A percentile compares a stretch with the other conserved stretches of the same genome.
Evolutionary conservation across 2,329 filamentous ascomycete species (phyloP).

Genomic region (Hymenoscyphus repandus): DNA sequence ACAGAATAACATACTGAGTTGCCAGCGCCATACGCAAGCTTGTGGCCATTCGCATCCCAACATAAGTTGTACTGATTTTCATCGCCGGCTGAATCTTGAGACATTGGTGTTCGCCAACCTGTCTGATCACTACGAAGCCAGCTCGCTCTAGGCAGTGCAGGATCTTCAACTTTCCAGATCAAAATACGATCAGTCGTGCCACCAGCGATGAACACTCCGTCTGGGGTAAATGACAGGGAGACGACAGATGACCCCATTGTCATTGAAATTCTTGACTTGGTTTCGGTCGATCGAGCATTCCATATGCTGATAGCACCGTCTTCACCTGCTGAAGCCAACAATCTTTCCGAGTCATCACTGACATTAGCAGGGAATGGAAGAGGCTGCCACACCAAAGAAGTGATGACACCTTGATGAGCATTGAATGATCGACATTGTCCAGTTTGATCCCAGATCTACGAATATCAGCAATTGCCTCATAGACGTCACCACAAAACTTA

Average conservation of each 20-base stretch:
- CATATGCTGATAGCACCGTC: slow-evolving; percentile 59
- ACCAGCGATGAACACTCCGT: slow-evolving; percentile 58
- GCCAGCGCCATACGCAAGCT: slow-evolving; percentile 58
- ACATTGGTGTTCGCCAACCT: slow-evolving; percentile 54
- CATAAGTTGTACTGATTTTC: slow-evolving; percentile 58
- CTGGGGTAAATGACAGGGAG: slow-evolving; percentile 56
- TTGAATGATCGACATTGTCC: slow-evolving; percentile 51
- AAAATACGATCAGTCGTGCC: slow-evolving; percentile 54
- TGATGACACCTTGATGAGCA: slow-evolving; percentile 54
- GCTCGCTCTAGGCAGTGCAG: slow-evolving; percentile 51
- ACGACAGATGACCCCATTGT: slow-evolving; percentile 55
- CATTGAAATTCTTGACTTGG: slow-evolving; percentile 53
- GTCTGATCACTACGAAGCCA: slow-evolving; percentile 52
- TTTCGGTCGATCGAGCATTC: slow-evolving; percentile 51
- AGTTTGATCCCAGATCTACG: slow-evolving; percentile 35
- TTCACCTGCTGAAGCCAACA: slow-evolving; percentile 57
- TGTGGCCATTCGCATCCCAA: slow-evolving; percentile 58
- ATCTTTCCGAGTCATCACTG: slow-evolving; percentile 38
- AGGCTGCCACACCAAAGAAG: slow-evolving; percentile 57
- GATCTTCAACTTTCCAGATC: slow-evolving; percentile 61
- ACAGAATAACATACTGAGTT: slow-evolving; percentile 46
- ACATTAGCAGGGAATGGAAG: slow-evolving; percentile 35
- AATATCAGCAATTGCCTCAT: slow-evolving; percentile 35
- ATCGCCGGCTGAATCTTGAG: slow-evolving; percentile 43
- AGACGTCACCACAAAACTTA: slow-evolving; percentile 34